Conservation (phyloP, 2,329 filamentous ascomycete species). For the Neopestalotiopsis rosae region DNA sequence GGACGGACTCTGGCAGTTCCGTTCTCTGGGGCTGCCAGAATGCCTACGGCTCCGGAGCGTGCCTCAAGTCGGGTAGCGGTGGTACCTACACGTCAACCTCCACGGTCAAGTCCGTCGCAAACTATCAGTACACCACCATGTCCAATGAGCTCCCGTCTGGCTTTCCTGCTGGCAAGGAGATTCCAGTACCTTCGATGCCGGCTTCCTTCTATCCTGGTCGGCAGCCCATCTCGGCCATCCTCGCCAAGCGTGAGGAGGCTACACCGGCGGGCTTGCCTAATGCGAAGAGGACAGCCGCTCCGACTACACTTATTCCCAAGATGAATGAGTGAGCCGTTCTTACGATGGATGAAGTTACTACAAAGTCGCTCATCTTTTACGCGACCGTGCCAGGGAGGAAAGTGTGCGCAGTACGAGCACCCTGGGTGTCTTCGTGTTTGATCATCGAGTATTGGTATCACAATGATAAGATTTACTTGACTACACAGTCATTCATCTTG, state of each 20-base stretch:
- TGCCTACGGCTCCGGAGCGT: slow-evolving; percentile 26
- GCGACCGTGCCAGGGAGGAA: too few species aligned
- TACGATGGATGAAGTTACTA: too few species aligned
- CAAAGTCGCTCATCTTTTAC: too few species aligned
- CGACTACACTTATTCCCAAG: too few species aligned
- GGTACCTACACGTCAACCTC: slow-evolving; percentile 24
- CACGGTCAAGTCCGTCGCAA: slow-evolving; percentile 22
- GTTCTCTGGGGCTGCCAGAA: slow-evolving; percentile 49
- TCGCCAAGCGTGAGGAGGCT: neutral
- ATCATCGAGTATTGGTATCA: too few species aligned
- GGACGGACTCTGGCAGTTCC: slow-evolving; percentile 49
- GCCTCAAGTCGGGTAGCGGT: slow-evolving; percentile 20
- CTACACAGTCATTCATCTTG: too few species aligned
- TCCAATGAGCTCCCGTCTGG: slow-evolving; percentile 23
- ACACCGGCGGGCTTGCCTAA: neutral
- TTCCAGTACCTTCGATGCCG: slow-evolving; percentile 25
- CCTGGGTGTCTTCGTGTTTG: too few species aligned
- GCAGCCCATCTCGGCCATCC: slow-evolving; percentile 20
- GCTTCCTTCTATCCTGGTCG: slow-evolving; percentile 20
- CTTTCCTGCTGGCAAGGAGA: slow-evolving; percentile 23
- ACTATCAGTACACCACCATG: slow-evolving; percentile 28
- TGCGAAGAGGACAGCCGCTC: neutral
- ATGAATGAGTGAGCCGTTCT: too few species aligned
- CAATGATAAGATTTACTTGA: too few species aligned
- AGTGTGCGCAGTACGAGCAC: too few species aligned